Conservation (phyloP, 768 basidiomycete genomes). For the Ramaria sp. region DNA sequence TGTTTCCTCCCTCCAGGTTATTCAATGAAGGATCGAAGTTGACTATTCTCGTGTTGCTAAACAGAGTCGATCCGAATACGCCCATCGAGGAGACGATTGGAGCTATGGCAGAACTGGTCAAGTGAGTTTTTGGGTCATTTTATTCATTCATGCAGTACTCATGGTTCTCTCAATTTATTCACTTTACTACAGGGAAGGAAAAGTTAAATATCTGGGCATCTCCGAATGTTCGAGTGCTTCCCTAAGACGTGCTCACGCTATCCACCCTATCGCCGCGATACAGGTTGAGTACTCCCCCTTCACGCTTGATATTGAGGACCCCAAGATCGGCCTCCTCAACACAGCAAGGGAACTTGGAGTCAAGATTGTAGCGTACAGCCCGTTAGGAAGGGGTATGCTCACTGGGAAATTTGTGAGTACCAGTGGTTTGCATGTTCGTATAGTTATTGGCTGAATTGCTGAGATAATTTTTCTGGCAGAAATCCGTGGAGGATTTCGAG, state of each 20-base stretch:
- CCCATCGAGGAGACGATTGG: slow-evolving; percentile 14
- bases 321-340: slow-evolving; percentile 28
- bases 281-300: slow-evolving; percentile 45
- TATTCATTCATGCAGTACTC: too few species aligned
- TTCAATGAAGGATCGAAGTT: neutral
- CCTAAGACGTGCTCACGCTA: slow-evolving; percentile 37
- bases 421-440: slow-evolving; percentile 3
- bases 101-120: slow-evolving; percentile 20
- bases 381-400: slow-evolving; percentile 41
- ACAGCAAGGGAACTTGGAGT: slow-evolving; percentile 39
- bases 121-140: slow-evolving; percentile 16
- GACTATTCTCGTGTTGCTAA: neutral
- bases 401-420: slow-evolving; percentile 32
- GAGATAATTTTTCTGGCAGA: slow-evolving; percentile 14
- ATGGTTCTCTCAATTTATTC: neutral
- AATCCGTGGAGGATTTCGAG: slow-evolving; percentile 31
- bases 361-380: slow-evolving; percentile 39
- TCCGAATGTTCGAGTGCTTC: slow-evolving; percentile 38
- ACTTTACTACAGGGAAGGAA: slow-evolving; percentile 23
- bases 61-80: neutral
- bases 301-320: slow-evolving; percentile 35
- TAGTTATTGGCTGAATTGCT: neutral
- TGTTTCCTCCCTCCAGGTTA: neutral
- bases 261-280: slow-evolving; percentile 39
- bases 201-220: slow-evolving; percentile 40